These are phyloP conservation scores for Cryptosporidium meleagridis DNA, from an alignment of 169 alveolate genomes.

Conservation along the genomic window DNA sequence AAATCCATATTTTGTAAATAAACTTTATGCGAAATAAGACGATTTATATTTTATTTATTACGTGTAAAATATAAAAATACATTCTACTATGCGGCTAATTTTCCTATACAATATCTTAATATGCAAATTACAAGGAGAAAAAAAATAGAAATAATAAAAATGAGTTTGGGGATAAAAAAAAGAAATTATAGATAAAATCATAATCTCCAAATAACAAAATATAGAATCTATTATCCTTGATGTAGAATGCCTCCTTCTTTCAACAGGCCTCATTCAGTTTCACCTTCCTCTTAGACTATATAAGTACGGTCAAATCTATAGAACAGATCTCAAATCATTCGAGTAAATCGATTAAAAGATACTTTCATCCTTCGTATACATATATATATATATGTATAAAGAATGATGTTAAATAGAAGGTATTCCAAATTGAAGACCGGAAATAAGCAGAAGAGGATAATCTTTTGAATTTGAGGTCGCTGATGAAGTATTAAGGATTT, in stretches of 20 bases:
- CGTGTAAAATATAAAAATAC: not conserved
- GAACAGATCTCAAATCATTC: not conserved
- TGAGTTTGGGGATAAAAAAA: not conserved
- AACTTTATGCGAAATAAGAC: too few relatives aligned
- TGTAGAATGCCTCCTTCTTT: not conserved
- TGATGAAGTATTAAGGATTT: not conserved
- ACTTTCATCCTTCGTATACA: not conserved
- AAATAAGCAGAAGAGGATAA: not conserved
- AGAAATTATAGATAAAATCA: constrained; percentile 7
- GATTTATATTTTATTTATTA: too few relatives aligned
- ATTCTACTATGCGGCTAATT: not conserved
- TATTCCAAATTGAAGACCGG: not conserved
- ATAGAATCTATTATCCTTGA: constrained; percentile 14
- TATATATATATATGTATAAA: not conserved
- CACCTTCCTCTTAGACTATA: constrained; percentile 2
- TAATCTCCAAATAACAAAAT: constrained; percentile 17
- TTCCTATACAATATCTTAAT: too few relatives aligned
- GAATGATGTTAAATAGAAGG: not conserved
- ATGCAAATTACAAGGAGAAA: not conserved
- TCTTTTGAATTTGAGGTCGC: not conserved
- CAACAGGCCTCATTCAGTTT: not conserved
- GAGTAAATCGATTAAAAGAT: not conserved
- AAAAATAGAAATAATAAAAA: not conserved
- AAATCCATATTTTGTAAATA: not conserved
- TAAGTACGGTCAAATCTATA: constrained; percentile 1